phyloP scores from a whole-genome alignment of 2,329 filamentous ascomycete species.

The Diaporthe vaccinii region DNA sequence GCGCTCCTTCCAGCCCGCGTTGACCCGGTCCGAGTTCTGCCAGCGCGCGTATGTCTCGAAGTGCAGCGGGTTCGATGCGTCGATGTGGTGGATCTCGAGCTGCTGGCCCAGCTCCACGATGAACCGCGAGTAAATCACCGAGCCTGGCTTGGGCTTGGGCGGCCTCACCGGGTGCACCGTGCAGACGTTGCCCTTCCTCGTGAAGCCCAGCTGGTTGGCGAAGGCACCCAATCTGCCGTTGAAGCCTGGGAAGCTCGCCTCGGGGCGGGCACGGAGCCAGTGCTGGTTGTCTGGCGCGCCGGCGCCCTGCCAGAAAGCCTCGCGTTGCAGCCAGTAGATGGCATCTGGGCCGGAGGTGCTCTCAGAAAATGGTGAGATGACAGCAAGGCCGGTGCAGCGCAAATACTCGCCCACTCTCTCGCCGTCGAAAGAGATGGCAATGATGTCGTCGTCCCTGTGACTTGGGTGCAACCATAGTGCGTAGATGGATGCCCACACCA shows the following conservation, averaged over 20 bases:
- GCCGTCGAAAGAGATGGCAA: conserved; percentile 37
- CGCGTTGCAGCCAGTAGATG: conserved; percentile 42
- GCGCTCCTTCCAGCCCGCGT: conserved; percentile 47
- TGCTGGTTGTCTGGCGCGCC: conserved; percentile 46
- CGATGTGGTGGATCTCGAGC: conserved; percentile 45
- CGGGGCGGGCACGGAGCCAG: conserved; percentile 46
- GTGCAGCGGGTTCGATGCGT: conserved; percentile 45
- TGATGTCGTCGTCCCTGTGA: conserved; percentile 35
- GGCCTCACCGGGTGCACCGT: conserved; percentile 48
- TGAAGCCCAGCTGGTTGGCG: conserved; percentile 46
- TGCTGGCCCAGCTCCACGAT: conserved; percentile 47
- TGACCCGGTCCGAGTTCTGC: conserved; percentile 49
- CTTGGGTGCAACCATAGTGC: conserved; percentile 41
- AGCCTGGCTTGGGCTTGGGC: conserved; percentile 45
- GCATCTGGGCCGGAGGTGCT: conserved; percentile 27
- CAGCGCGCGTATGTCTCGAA: conserved; percentile 46
- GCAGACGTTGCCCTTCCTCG: conserved; percentile 47
- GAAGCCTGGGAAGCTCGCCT: conserved; percentile 47
- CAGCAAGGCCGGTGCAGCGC: conserved; percentile 39
- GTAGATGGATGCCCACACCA: conserved; percentile 41
- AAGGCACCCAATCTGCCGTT: conserved; percentile 45
- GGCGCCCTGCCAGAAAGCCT: conserved; percentile 45
- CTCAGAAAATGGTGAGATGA: conserved; percentile 40
- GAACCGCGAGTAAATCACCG: conserved; percentile 46
- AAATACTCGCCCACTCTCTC: conserved; percentile 38